Conservation (phyloP, 2,329 filamentous ascomycete species). For the Diaporthe velutina region DNA sequence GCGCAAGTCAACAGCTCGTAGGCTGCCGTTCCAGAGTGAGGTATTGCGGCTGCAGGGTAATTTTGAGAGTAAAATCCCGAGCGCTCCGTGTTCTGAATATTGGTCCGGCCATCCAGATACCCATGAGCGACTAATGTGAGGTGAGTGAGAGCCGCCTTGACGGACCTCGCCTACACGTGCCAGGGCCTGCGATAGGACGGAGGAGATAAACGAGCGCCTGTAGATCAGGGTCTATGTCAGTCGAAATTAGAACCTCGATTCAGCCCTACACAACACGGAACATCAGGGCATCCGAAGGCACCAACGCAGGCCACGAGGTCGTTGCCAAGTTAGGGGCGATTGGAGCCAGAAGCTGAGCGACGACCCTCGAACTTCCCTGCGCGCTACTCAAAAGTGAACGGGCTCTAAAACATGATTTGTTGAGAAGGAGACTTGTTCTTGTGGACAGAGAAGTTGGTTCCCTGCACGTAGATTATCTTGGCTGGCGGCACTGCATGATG, state of each 20-base stretch:
- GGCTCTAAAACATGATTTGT: background rate
- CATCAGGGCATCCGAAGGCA: conserved; percentile 10
- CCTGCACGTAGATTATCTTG: conserved; percentile 10
- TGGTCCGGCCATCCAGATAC: conserved; percentile 12
- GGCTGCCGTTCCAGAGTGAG: conserved; percentile 5
- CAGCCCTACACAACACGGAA: conserved; percentile 25
- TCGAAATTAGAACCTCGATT: conserved; percentile 3
- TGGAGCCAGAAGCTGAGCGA: background rate
- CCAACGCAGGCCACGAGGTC: background rate
- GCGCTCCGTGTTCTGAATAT: background rate
- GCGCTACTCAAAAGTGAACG: background rate
- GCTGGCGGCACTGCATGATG: conserved; percentile 18
- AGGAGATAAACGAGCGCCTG: conserved; percentile 27
- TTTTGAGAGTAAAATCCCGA: background rate
- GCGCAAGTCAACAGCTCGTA: background rate
- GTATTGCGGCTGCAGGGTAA: conserved; percentile 9
- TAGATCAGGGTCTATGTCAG: conserved; percentile 17
- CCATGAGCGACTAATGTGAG: background rate
- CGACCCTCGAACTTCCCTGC: background rate
- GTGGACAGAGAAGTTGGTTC: background rate
- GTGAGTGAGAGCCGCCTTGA: conserved; percentile 1
- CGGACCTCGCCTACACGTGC: conserved; percentile 38
- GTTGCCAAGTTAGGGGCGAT: background rate
- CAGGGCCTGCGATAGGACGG: conserved; percentile 20
- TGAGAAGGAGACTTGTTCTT: background rate